Percentiles rank a stretch among this genome's conserved stretches.
Conservation (phyloP, 768 basidiomycete species). For the Phlegmacium glaucopus region DNA sequence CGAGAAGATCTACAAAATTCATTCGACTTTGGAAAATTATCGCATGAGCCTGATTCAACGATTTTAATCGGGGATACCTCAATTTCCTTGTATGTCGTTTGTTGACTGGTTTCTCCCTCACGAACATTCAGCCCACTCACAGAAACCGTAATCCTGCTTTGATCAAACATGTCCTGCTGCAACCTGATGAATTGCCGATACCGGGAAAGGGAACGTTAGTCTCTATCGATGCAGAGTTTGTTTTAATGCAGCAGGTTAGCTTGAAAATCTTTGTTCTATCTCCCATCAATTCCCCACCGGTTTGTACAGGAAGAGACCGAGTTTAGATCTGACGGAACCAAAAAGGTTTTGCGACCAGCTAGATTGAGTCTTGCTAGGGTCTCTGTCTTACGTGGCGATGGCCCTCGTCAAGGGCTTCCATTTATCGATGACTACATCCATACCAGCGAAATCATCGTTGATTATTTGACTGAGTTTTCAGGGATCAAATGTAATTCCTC, state of each 20-base stretch:
- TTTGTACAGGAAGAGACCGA: constrained; percentile 84
- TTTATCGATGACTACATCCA: constrained; percentile 99
- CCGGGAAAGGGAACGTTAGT: constrained; percentile 90
- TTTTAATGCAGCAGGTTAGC: constrained; percentile 87
- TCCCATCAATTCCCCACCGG: not conserved
- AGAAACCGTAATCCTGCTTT: constrained; percentile 73
- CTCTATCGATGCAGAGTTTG: constrained; percentile 97
- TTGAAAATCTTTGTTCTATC: not conserved
- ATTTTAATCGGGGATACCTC: constrained; percentile 87
- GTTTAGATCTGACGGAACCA: constrained; percentile 91
- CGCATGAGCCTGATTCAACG: constrained; percentile 62
- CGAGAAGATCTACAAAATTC: constrained; percentile 55
- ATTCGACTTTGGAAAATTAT: constrained; percentile 65
- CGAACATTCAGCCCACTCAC: not conserved
- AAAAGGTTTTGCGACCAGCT: constrained; percentile 88
- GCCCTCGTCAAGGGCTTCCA: constrained; percentile 74
- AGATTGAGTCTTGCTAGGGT: constrained; percentile 92
- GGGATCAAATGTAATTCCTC: constrained; percentile 79
- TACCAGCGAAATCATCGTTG: constrained; percentile 91
- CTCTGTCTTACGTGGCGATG: constrained; percentile 87
- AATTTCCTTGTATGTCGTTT: constrained; percentile 65
- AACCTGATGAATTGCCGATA: constrained; percentile 71
- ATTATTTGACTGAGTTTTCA: constrained; percentile 96
- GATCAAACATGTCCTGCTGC: constrained; percentile 78
- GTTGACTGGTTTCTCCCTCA: not conserved